A percentile compares a stretch with the other conserved stretches of the same genome.
Evolutionary conservation across 176 grass and related monocot species (phyloP).

Genomic region (Musa acuminata): DNA sequence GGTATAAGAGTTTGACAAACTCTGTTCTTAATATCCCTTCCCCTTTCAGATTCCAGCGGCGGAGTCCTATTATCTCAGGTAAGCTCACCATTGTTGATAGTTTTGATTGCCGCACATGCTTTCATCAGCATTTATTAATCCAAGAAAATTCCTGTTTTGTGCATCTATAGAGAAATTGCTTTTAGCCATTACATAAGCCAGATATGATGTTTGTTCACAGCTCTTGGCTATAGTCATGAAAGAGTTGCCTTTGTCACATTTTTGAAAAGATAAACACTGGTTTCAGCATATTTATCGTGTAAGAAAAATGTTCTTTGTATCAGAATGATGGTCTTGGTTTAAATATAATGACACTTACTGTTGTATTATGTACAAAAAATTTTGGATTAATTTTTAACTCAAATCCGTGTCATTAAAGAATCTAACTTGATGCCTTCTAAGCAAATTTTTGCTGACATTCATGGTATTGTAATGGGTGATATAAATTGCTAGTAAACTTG

Average conservation of each 20-base stretch:
- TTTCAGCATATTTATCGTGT: no score
- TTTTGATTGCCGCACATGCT: neutral
- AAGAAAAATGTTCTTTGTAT: no score
- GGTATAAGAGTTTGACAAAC: conserved; percentile 39
- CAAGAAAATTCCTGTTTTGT: no score
- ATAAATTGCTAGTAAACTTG: neutral
- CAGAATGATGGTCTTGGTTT: no score
- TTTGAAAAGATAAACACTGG: no score
- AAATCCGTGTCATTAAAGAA: neutral
- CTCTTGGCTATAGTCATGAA: neutral
- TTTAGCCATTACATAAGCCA: neutral
- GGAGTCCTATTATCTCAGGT: conserved; percentile 85
- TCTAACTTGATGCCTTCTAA: neutral
- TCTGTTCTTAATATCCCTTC: conserved; percentile 48
- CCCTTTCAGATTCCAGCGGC: conserved; percentile 69
- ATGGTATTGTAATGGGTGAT: neutral
- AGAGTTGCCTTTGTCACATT: neutral
- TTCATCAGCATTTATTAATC: neutral
- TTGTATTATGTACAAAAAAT: no score
- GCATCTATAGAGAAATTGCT: no score
- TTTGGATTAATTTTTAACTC: no score
- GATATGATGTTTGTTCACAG: conserved; percentile 1
- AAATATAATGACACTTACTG: no score
- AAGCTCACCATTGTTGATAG: conserved; percentile 3
- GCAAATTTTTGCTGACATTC: neutral